Conservation (phyloP, 257 asterid genomes). For the Przewalskia tangutica region DNA sequence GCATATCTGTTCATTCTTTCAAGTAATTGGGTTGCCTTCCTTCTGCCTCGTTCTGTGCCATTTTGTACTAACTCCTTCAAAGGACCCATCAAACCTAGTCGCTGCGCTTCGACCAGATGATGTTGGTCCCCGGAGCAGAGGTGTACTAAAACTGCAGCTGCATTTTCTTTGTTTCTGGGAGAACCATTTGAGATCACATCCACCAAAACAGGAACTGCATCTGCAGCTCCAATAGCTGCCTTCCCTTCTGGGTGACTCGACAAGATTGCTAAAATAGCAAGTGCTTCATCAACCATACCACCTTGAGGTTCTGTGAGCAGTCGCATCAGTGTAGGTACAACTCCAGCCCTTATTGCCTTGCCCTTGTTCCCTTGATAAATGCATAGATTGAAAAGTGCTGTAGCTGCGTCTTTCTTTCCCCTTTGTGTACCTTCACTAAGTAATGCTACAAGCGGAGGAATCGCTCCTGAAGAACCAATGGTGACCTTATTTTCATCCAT, state of each 20-base stretch:
- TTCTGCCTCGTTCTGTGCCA: constrained; percentile 10
- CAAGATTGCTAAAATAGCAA: constrained; percentile 16
- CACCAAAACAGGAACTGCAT: constrained; percentile 16
- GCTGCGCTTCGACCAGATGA: constrained; percentile 8
- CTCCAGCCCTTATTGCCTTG: constrained; percentile 22
- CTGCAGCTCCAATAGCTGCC: constrained; percentile 11
- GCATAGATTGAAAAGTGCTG: constrained; percentile 20
- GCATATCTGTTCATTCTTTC: constrained; percentile 6
- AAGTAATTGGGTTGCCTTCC: constrained; percentile 9
- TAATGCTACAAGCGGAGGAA: constrained; percentile 12
- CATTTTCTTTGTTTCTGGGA: constrained; percentile 17
- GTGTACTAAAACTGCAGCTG: constrained; percentile 9
- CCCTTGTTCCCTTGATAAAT: constrained; percentile 17
- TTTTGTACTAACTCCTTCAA: constrained; percentile 3
- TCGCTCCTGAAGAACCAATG: constrained; percentile 13
- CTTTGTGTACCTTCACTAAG: constrained; percentile 10
- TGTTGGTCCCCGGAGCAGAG: constrained; percentile 10
- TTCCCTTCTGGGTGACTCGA: constrained; percentile 13
- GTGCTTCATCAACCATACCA: constrained; percentile 17
- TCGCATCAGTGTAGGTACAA: constrained; percentile 6
- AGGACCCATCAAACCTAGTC: constrained; percentile 9
- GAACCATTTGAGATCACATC: constrained; percentile 12
- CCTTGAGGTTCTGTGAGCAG: neutral
- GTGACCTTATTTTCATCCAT: constrained; percentile 12
- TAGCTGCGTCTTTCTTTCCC: constrained; percentile 24